A percentile compares a stretch with the other conserved stretches of the same genome.
Conservation (phyloP, 257 asterid species). For the Echites panduratus region DNA sequence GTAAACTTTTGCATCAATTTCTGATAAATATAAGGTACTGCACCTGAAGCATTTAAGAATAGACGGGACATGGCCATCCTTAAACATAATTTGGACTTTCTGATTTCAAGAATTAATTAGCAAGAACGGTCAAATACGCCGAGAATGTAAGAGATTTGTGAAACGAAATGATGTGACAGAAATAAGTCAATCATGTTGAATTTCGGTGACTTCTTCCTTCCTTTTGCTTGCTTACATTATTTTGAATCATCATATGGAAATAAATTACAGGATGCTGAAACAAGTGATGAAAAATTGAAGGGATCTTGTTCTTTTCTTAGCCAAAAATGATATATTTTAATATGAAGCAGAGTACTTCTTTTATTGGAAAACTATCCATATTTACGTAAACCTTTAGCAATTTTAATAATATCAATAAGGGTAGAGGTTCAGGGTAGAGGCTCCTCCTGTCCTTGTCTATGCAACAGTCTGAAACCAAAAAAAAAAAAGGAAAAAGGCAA, state of each 20-base stretch:
- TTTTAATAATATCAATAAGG: not conserved
- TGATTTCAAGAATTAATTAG: not conserved
- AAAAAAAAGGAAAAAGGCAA: not conserved
- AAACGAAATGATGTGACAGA: not conserved
- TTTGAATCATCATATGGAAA: not conserved
- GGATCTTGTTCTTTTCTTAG: not conserved
- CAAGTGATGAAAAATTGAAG: not conserved
- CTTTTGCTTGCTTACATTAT: not conserved
- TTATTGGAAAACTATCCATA: not conserved
- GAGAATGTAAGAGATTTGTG: not conserved
- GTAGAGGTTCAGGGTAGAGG: not conserved
- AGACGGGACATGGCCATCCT: not conserved
- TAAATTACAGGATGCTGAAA: not conserved
- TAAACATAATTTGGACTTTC: not conserved
- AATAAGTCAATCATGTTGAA: not conserved
- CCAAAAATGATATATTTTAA: not conserved
- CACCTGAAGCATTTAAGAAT: not conserved
- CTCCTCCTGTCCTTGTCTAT: not conserved
- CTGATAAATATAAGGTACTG: not conserved
- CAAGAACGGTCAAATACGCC: not conserved
- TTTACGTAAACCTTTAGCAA: not conserved
- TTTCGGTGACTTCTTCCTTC: not conserved
- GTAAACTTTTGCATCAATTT: conserved; percentile 7
- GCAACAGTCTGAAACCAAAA: not conserved
- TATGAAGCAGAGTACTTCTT: not conserved